These are phyloP conservation scores for Wickerhamomyces strasburgensis DNA, from an alignment of 805 yeast genomes.

Conservation along the genomic window DNA sequence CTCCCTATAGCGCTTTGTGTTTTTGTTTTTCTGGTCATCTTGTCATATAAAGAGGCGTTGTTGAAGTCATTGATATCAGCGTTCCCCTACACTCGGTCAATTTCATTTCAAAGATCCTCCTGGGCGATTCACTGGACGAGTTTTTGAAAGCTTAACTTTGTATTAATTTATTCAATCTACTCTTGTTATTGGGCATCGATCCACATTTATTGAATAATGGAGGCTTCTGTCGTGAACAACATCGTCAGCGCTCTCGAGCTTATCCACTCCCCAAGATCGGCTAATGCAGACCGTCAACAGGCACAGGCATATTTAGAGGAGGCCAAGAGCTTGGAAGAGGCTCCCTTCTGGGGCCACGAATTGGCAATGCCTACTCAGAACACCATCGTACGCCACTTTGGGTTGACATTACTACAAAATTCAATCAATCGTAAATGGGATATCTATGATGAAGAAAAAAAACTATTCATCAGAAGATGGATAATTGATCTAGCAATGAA, in stretches of 20 bases:
- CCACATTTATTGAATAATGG: slow-evolving; percentile 40
- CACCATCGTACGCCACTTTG: slow-evolving; percentile 82
- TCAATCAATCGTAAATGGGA: slow-evolving; percentile 55
- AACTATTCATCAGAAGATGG: slow-evolving; percentile 75
- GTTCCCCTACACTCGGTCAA: no score
- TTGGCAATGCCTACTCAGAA: slow-evolving; percentile 62
- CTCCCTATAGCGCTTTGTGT: no score
- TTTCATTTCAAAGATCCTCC: no score
- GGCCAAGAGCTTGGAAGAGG: slow-evolving; percentile 70
- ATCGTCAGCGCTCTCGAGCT: slow-evolving; percentile 73
- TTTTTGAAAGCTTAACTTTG: no score
- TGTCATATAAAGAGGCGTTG: no score
- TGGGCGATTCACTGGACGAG: no score
- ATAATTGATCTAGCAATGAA: slow-evolving; percentile 68
- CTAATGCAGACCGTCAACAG: slow-evolving; percentile 50
- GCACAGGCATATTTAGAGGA: slow-evolving; percentile 69
- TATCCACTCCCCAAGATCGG: slow-evolving; percentile 61
- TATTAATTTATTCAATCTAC: no score
- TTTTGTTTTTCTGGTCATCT: no score
- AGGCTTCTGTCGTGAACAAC: slow-evolving; percentile 62
- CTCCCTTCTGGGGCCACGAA: slow-evolving; percentile 91
- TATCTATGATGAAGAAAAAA: slow-evolving; percentile 52
- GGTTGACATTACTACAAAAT: slow-evolving; percentile 71
- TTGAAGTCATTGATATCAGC: no score
- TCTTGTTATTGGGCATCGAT: no score